Conservation (phyloP, 495 filamentous ascomycete species). For the Hypoxylon lienhwacheense region DNA sequence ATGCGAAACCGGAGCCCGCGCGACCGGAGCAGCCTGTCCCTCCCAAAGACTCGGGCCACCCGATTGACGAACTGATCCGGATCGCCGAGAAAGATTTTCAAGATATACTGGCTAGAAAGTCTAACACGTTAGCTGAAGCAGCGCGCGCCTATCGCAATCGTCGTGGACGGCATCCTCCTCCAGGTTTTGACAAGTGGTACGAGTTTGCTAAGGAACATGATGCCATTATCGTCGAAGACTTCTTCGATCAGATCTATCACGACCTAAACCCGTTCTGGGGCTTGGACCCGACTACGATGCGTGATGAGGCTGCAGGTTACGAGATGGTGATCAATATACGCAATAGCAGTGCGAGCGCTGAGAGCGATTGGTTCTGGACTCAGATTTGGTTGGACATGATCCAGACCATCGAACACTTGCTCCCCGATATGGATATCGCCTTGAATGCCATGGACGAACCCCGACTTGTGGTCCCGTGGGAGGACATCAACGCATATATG, state of each 20-base stretch:
- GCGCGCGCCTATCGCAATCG: slow-evolving; percentile 63
- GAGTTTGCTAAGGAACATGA: slow-evolving; percentile 61
- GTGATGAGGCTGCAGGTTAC: slow-evolving; percentile 54
- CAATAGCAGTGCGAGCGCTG: slow-evolving; percentile 56
- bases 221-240: slow-evolving; percentile 68
- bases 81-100: slow-evolving; percentile 47
- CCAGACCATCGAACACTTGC: slow-evolving; percentile 56
- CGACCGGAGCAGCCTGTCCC: slow-evolving; percentile 18
- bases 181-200: slow-evolving; percentile 72
- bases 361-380: slow-evolving; percentile 64
- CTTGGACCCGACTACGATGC: slow-evolving; percentile 57
- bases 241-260: slow-evolving; percentile 70
- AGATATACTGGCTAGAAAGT: slow-evolving; percentile 44
- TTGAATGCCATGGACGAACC: slow-evolving; percentile 73
- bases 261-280: slow-evolving; percentile 75
- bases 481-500: slow-evolving; percentile 62
- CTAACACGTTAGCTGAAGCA: slow-evolving; percentile 57
- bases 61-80: slow-evolving; percentile 52
- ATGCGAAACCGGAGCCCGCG: slow-evolving; percentile 13
- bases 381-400: slow-evolving; percentile 63
- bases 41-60: slow-evolving; percentile 40
- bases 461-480: slow-evolving; percentile 65
- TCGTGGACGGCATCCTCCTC: slow-evolving; percentile 71
- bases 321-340: slow-evolving; percentile 64
- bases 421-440: slow-evolving; percentile 73